A percentile compares a stretch with the other conserved stretches of the same genome.
phyloP scores from a whole-genome alignment of 768 basidiomycete species.

The Fomitopsis serialis region DNA sequence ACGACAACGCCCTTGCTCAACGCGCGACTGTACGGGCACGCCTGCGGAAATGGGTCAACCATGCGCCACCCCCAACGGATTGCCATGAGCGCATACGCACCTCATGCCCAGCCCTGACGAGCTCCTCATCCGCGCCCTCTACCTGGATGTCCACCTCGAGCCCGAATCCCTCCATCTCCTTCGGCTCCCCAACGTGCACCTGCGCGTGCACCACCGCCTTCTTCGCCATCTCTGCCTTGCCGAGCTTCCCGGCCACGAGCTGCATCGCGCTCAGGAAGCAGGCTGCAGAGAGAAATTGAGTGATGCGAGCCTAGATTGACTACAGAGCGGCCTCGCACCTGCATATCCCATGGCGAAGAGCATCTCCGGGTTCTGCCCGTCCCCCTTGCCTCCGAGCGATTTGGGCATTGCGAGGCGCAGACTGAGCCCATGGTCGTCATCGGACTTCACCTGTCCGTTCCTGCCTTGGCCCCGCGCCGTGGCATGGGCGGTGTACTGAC shows the following conservation, averaged over 20 bases:
- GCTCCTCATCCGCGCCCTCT: conserved; percentile 56
- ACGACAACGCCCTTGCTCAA: conserved; percentile 53
- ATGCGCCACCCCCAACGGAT: neutral
- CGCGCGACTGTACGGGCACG: conserved; percentile 67
- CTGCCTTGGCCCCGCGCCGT: conserved; percentile 61
- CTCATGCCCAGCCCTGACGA: conserved; percentile 66
- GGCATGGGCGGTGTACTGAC: conserved; percentile 68
- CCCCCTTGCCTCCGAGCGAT: conserved; percentile 31
- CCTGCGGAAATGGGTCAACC: conserved; percentile 27
- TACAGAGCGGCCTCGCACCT: conserved; percentile 14
- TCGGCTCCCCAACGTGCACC: conserved; percentile 60
- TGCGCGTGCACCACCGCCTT: conserved; percentile 57
- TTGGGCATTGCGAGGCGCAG: conserved; percentile 30
- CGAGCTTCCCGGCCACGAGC: conserved; percentile 44
- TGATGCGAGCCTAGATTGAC: neutral
- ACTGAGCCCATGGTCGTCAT: conserved; percentile 26
- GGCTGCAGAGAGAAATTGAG: conserved; percentile 32
- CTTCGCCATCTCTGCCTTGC: conserved; percentile 49
- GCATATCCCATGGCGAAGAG: conserved; percentile 33
- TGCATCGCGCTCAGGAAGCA: conserved; percentile 73
- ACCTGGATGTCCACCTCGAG: conserved; percentile 67
- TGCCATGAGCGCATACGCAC: conserved; percentile 29
- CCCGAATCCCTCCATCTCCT: conserved; percentile 54
- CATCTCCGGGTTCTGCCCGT: conserved; percentile 36
- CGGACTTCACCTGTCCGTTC: conserved; percentile 41